A percentile compares a stretch with the other conserved stretches of the same genome.
These are phyloP conservation scores for Oryza meridionalis DNA, from an alignment of 176 grass and related monocot species.

Conservation along the genomic window DNA sequence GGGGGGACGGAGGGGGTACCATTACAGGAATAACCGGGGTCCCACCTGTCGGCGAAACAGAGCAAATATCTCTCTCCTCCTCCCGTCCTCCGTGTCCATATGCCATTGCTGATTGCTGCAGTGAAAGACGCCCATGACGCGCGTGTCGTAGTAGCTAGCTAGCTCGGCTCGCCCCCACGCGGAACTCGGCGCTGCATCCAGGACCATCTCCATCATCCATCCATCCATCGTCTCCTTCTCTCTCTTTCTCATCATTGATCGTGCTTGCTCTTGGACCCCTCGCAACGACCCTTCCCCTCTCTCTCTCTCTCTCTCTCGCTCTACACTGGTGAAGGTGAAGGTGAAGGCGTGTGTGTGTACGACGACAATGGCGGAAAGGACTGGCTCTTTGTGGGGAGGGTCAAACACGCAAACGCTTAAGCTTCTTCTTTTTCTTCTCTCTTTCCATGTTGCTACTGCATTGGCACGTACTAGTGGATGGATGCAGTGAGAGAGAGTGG, in stretches of 20 bases:
- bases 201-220: no score
- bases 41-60: neutral
- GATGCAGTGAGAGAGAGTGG: no score
- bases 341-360: neutral
- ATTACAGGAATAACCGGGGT: neutral
- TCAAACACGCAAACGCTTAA: conserved; percentile 21
- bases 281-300: neutral
- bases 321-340: neutral
- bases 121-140: no score
- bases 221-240: no score
- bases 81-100: neutral
- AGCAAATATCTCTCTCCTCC: neutral
- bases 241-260: neutral
- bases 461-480: neutral
- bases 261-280: neutral
- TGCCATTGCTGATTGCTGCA: no score
- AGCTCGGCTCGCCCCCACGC: no score
- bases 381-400: neutral
- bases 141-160: no score
- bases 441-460: neutral
- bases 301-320: no score
- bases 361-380: conserved; percentile 19
- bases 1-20: no score
- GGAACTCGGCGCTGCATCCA: no score
- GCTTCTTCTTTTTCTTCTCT: neutral